Percentiles rank a stretch among this genome's conserved stretches.
Conservation (phyloP, 768 basidiomycete genomes). For the Phylloporus arenicola region DNA sequence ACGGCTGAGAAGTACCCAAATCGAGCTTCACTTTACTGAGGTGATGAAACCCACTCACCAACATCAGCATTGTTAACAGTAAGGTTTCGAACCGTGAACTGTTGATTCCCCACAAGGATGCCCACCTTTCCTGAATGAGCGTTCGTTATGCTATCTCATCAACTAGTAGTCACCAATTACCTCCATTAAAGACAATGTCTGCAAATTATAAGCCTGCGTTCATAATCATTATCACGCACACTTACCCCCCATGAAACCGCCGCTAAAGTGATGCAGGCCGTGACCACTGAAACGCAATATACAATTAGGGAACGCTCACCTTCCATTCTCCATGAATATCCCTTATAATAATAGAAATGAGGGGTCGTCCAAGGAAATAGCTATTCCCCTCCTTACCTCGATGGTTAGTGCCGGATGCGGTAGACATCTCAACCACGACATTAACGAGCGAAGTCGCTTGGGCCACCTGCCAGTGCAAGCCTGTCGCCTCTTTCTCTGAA, state of each 20-base stretch:
- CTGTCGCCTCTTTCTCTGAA: conserved; percentile 47
- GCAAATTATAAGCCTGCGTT: neutral
- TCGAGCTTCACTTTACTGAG: neutral
- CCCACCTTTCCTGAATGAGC: conserved; percentile 40
- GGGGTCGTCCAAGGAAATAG: neutral
- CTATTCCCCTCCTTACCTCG: conserved; percentile 43
- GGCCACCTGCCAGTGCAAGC: conserved; percentile 79
- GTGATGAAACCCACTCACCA: conserved; percentile 20
- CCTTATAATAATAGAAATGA: conserved; percentile 17
- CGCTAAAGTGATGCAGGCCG: conserved; percentile 21
- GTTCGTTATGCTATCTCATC: neutral
- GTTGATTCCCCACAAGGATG: conserved; percentile 74
- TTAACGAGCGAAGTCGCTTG: conserved; percentile 73
- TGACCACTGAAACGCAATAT: neutral
- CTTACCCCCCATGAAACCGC: conserved; percentile 53
- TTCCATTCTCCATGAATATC: conserved; percentile 78
- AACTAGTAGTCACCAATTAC: neutral
- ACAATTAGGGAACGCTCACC: conserved; percentile 16
- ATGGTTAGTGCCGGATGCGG: conserved; percentile 53
- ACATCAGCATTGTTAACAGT: conserved; percentile 43
- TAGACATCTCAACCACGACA: conserved; percentile 69
- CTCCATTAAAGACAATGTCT: conserved; percentile 44
- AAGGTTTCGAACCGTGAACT: conserved; percentile 67
- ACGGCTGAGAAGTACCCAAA: conserved; percentile 14
- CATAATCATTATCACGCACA: neutral